Percentiles rank a stretch among this genome's conserved stretches.
Conservation (phyloP, 169 alveolate genomes). For the Plasmodium vinckei region DNA sequence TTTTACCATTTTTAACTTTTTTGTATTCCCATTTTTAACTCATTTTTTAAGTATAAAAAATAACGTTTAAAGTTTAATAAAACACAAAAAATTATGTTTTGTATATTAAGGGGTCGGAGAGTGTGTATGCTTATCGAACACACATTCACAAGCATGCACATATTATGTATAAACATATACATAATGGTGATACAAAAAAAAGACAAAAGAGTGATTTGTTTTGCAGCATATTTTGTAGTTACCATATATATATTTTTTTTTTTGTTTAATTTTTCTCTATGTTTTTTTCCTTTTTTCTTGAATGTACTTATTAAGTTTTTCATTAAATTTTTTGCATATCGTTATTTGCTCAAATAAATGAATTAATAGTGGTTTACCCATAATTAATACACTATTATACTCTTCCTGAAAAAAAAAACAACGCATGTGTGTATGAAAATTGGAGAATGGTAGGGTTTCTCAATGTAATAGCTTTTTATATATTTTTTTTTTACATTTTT, state of each 20-base stretch:
- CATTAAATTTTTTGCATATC: slow-evolving; percentile 72
- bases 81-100: too few relatives aligned
- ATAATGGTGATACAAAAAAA: too few relatives aligned
- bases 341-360: slow-evolving; percentile 69
- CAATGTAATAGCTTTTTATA: neutral
- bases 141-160: too few relatives aligned
- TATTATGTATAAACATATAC: too few relatives aligned
- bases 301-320: slow-evolving; percentile 56
- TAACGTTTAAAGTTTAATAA: neutral
- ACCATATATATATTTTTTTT: neutral
- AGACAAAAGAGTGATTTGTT: too few relatives aligned
- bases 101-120: too few relatives aligned
- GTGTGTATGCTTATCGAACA: too few relatives aligned
- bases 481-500: too few relatives aligned
- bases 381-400: slow-evolving; percentile 59
- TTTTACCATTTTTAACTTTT: neutral
- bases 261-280: neutral
- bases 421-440: neutral
- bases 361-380: slow-evolving; percentile 68
- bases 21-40: neutral
- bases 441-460: neutral
- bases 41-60: slow-evolving; percentile 2
- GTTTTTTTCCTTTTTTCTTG: slow-evolving; percentile 64
- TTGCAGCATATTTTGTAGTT: too few relatives aligned
- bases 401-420: slow-evolving; percentile 48